These are phyloP conservation scores for Scheffersomyces insectosa DNA, from an alignment of 1,139 yeast species.

Conservation along the genomic window DNA sequence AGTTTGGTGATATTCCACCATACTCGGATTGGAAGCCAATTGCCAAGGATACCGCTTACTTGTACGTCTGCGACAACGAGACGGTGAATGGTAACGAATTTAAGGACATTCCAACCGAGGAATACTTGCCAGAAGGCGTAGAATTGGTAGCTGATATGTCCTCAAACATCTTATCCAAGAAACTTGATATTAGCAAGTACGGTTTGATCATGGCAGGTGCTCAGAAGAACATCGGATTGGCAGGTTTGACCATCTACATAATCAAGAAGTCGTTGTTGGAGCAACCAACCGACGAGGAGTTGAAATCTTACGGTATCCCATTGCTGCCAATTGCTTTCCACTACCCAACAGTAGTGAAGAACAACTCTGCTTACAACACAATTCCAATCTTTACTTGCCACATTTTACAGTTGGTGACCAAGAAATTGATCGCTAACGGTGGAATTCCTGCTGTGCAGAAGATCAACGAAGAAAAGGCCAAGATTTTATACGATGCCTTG, in stretches of 20 bases:
- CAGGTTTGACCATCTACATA: constrained; percentile 90
- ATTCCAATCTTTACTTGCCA: constrained; percentile 91
- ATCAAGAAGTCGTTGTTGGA: constrained; percentile 77
- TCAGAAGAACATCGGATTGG: constrained; percentile 94
- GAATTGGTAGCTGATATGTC: constrained; percentile 94
- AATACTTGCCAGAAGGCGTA: constrained; percentile 61
- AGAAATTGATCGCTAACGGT: constrained; percentile 61
- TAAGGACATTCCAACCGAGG: constrained; percentile 45
- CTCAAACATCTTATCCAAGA: constrained; percentile 82
- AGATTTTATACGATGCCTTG: constrained; percentile 59
- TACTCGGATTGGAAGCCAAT: constrained; percentile 60
- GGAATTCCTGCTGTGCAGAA: constrained; percentile 54
- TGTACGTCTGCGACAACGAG: constrained; percentile 93
- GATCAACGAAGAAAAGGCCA: constrained; percentile 62
- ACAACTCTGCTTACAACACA: constrained; percentile 93
- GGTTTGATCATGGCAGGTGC: constrained; percentile 95
- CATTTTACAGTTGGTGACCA: constrained; percentile 76
- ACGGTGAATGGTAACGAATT: constrained; percentile 95
- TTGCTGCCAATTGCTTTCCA: constrained; percentile 86
- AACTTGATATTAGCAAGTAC: constrained; percentile 76
- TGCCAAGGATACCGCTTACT: constrained; percentile 66
- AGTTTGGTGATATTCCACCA: constrained; percentile 70
- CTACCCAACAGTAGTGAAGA: constrained; percentile 79
- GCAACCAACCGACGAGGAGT: constrained; percentile 63
- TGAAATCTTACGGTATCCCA: constrained; percentile 62